Base-by-base conservation (phyloP, 345 rosid species). In the Brassica nigra region DNA sequence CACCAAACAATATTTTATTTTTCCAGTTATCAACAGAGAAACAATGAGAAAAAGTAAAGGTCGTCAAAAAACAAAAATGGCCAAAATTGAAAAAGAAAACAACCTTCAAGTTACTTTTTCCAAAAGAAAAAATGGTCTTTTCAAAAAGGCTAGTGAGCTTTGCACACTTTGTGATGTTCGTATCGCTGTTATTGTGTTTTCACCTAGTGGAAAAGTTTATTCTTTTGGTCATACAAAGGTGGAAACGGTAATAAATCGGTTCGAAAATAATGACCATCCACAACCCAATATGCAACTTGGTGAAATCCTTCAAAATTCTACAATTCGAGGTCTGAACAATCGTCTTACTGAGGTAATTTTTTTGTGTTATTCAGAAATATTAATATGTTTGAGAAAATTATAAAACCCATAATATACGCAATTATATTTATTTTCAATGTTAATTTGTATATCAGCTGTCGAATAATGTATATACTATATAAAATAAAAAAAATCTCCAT, bases 211-310 rank as follows among this genome's bases (percentile, higher is more conserved):
- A 12, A 90, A 90, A 82, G 78, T 83, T 7, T 89, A 81, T 76
- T 87, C 92, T 49, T 90, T 89, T 28, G 91, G 91, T 4, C 88
- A 90, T 74, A 89, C 90, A 4, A 57, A 74, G 8, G 90, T 87
- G 8, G 85, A 90, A 3, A 62, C 83, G 5, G 34, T 86, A 1
- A 9, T 88, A 0, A 72, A 86, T 2, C 83, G 83, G 0, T 92
- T 82, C 52, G 74, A 86, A 18, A 23, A 23, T 23, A 23, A 23
- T 23, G 27, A 23, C 27, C 77, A 29, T 20, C 55, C 52, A 63
- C 44, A 54, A 16, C 2, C 27, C 52, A 54, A 29, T 61, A 75
- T 69, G 55, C 80, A 65, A 28, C 63, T 77, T 42, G 55, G 68
- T 1, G 88, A 89, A 75, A 63, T 78, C 27, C 88, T 76, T 20